Evolutionary conservation across 768 basidiomycete species (phyloP), one percentile per base, ranked within the genome.

Genomic region (Sporobolomyces roseus): DNA sequence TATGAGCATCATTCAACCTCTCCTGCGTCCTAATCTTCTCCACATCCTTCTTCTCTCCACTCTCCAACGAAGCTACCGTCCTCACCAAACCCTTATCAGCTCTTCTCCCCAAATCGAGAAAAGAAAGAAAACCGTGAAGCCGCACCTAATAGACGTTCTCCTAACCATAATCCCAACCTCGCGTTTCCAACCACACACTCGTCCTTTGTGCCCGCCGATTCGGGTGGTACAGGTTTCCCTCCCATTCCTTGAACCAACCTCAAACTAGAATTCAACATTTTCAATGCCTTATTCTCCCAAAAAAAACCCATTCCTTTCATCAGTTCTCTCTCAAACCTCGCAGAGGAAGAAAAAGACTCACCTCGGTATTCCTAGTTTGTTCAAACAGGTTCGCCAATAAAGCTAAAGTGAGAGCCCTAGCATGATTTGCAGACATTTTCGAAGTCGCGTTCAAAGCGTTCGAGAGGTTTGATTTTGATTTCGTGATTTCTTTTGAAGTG

Each of bases 351-450:
- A n/a, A 25, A 30, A 6, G 27, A 29, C 64, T 33, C 38, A 59
- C 64, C 48, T 65, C 64, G 6, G 48, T 29, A 23, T 65, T 58
- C 30, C 64, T 36, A 8, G 64, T 65, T 48, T 58, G 56, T 19
- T 50, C 55, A 33, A 66, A 66, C 32, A 66, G 38, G 32, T 51
- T 59, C 2, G 36, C 64, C 27, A 43, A 27, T 12, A 60, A 32
- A n/a, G 56, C 56, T 19, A 59, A 25, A 23, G 50, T 60, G 4
- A 46, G 29, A 21, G 49, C 50, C n/a, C 58, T 60, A 43, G 58
- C 58, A 23, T 60, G 58, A 32, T 60, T 60, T 30, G 58, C 58
- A 8, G 30, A 32, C 30, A 48, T 8, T 35, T 46, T 48, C 30
- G 30, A 4, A 30, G 58, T 60, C 58, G 12, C 17, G 45, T 48